These are phyloP conservation scores for Solanum chacoense DNA, from an alignment of 305 asterid species.

Conservation along the genomic window DNA sequence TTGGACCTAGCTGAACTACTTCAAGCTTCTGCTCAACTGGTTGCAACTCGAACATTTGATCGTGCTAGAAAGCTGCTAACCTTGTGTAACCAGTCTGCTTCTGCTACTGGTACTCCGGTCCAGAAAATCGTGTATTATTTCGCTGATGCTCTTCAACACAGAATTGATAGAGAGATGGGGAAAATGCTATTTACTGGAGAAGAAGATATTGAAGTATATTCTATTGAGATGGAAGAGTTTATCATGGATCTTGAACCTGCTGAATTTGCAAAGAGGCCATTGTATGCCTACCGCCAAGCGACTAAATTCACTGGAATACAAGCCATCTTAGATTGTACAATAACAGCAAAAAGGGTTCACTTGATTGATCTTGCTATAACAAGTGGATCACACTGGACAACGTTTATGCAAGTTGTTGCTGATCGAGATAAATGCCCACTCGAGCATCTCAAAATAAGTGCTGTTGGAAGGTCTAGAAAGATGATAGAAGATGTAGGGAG, in stretches of 20 bases:
- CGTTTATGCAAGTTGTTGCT: constrained; percentile 35
- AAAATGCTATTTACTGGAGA: neutral
- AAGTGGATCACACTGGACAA: constrained; percentile 25
- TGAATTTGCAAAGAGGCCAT: constrained; percentile 4
- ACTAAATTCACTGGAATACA: constrained; percentile 26
- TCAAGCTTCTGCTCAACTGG: constrained; percentile 18
- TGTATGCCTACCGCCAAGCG: constrained; percentile 19
- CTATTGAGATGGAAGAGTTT: constrained; percentile 14
- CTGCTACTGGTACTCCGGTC: constrained; percentile 10
- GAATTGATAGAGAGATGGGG: constrained; percentile 2
- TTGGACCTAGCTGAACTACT: constrained; percentile 15
- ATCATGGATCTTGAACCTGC: constrained; percentile 4
- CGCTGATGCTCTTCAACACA: constrained; percentile 17
- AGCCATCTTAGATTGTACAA: constrained; percentile 22
- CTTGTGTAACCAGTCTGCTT: neutral
- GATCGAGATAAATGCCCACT: constrained; percentile 8
- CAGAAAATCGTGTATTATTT: constrained; percentile 17
- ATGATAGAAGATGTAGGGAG: constrained; percentile 17
- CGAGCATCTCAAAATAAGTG: constrained; percentile 39
- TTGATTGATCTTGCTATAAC: constrained; percentile 25
- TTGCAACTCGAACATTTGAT: constrained; percentile 10
- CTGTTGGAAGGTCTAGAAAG: constrained; percentile 19
- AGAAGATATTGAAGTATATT: neutral
- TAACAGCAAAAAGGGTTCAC: constrained; percentile 27
- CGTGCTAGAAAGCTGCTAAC: constrained; percentile 18